Base-by-base conservation (phyloP, 768 basidiomycete genomes). In the Tulasnella sp. region DNA sequence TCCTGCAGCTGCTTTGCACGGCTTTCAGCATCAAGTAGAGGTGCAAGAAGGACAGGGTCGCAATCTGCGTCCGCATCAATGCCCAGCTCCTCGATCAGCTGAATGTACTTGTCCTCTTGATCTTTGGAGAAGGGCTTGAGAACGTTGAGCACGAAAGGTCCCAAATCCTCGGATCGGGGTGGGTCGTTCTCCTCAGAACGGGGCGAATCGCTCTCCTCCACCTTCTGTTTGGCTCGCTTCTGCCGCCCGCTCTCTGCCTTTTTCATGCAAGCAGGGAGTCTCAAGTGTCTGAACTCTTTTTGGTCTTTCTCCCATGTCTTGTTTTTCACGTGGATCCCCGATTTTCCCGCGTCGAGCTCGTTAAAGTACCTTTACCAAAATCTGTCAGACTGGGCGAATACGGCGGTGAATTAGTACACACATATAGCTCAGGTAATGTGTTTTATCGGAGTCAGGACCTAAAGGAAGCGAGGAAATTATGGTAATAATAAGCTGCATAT, bases 311-410 rank as follows among this genome's bases (percentile, higher is more conserved):
- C 79, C n/a, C 87, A 84, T 22, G 86, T 83, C 0, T 86, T 83
- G 0, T 83, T 84, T 11, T 83, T 83, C 48, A 93, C 87, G 0
- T 85, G 86, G 75, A 89, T 86, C 0, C 92, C 92, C 11, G 90
- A 91, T 82, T 93, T 93, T 9, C 88, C 82, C 0, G 90, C 89
- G 82, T 93, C 92, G 1, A 93, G 88, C 16, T 90, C 86, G 58
- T 88, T 88, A 81, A 89, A 86, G 84, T 90, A 89, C 86, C 89
- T 89, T 54, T 4, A 2, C 22, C 24, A 54, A 72, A 69, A n/a
- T 34, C 28, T 5, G 24, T 79, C 75, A 37, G 37, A 16, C 28
- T 74, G 28, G 74, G 42, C n/a, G 22, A 5, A 31, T 16, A n/a
- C n/a, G n/a, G 58, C 8, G n/a, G 0, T 31, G 31, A 60, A n/a